Base-by-base conservation (phyloP, 495 filamentous ascomycete genomes). In the Recurvomyces mirabilis region DNA sequence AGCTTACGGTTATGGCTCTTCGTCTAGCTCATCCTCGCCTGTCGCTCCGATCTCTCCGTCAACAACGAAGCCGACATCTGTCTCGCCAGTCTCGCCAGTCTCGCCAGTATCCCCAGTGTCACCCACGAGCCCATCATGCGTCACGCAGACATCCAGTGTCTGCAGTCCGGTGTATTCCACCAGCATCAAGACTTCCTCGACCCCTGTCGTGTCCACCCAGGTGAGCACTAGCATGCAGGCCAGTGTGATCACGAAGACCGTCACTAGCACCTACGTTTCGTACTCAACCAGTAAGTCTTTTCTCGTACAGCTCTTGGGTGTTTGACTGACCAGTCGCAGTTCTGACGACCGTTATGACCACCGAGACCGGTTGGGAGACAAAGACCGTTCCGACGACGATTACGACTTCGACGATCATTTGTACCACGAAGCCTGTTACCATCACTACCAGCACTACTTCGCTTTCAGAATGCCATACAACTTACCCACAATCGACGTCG, bases 361-460 rank as follows among this genome's bases (percentile, higher is more conserved):
- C 21, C 20, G 20, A 40, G 18, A 25, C 7, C 37, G 3, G 4
- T 23, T 25, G 15, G 20, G 37, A 40, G n/a, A 40, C 37, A 20
- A 5, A 25, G 11, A 40, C 37, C 23, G 21, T 40, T 21, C 37
- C 37, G 2, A 20, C 37, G 2, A 40, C 37, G 11, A 40, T 40
- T 23, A 40, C 37, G 7, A 25, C 21, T 17, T 40, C 21, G 4
- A 40, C 37, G 2, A n/a, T 40, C 19, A 40, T 18, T 17, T 40
- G 37, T 23, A 25, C 19, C 21, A 40, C 37, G 14, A 25, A 14
- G 10, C 37, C 37, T 6, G 9, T 28, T n/a, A 29, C 19, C 25
- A 34, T 43, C 28, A 30, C 40, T 15, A 33, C 40, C 40, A 21
- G 25, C 25, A 43, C 5, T 28, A 12, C 23, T 19, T 43, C 40